These are phyloP conservation scores for baker's yeast (Saccharomyces cerevisiae) DNA, from an alignment of 805 yeast species.

Conservation along the genomic window DNA sequence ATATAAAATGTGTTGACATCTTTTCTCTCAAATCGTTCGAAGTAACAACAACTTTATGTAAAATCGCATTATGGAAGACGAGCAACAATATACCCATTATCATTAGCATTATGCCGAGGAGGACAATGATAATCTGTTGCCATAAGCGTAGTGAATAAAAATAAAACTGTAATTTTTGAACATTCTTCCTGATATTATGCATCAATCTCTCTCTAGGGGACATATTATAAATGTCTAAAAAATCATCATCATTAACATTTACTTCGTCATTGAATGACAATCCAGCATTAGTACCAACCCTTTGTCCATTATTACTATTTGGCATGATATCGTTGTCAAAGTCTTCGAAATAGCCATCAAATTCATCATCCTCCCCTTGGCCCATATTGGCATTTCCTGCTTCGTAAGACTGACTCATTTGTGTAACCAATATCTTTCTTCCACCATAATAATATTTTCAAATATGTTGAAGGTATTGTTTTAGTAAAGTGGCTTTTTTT, in stretches of 20 bases:
- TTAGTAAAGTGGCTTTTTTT: background rate
- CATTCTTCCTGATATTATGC: conserved; percentile 12
- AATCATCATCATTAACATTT: conserved; percentile 22
- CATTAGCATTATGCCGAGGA: conserved; percentile 10
- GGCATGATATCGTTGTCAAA: conserved; percentile 1
- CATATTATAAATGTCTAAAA: conserved; percentile 27
- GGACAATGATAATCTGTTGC: conserved; percentile 15
- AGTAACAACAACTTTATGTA: conserved; percentile 31
- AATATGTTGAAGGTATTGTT: background rate
- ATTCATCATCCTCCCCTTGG: background rate
- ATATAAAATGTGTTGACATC: conserved; percentile 35
- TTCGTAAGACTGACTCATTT: background rate
- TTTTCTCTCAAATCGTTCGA: conserved; percentile 40
- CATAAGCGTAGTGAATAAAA: conserved; percentile 16
- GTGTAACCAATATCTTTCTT: background rate
- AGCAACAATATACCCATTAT: conserved; percentile 14
- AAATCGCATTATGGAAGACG: conserved; percentile 22
- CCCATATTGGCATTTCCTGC: conserved; percentile 1
- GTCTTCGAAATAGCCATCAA: conserved; percentile 13
- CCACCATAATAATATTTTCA: background rate
- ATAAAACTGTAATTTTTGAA: conserved; percentile 9
- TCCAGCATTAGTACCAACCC: conserved; percentile 2
- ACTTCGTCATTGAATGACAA: conserved; percentile 4
- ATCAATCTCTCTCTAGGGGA: conserved; percentile 28
- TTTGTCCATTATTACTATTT: background rate